Percentiles rank a stretch among this genome's conserved stretches.
Evolutionary conservation across 2,329 filamentous ascomycete species (phyloP).

Genomic region (Thelonectria rubi): DNA sequence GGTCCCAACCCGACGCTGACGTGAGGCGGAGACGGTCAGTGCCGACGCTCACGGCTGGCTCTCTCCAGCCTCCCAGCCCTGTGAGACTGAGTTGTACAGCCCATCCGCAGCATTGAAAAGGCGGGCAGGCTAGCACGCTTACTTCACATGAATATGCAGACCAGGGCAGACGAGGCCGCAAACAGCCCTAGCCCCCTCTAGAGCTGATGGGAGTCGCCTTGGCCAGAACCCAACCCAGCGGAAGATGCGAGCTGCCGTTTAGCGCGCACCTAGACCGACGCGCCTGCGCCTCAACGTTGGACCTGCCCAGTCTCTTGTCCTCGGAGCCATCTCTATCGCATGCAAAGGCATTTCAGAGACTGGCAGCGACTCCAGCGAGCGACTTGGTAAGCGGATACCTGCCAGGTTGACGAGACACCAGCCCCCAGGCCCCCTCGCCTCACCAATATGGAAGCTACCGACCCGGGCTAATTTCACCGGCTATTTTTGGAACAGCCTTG

Average conservation of each 20-base stretch:
- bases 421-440: slow-evolving; percentile 32
- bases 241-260: slow-evolving; percentile 7
- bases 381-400: not conserved
- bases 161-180: slow-evolving; percentile 2
- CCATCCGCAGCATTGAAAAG: slow-evolving; percentile 16
- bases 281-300: slow-evolving; percentile 34
- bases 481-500: slow-evolving; percentile 40
- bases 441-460: slow-evolving; percentile 8
- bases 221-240: not conserved
- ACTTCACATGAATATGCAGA: slow-evolving; percentile 19
- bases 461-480: slow-evolving; percentile 32
- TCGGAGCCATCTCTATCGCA: not conserved
- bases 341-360: too few relatives aligned
- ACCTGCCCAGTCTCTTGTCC: not conserved
- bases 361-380: too few relatives aligned
- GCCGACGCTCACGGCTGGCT: slow-evolving; percentile 1
- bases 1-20: slow-evolving; percentile 11
- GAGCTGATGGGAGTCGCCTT: slow-evolving; percentile 16
- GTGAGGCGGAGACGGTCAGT: slow-evolving; percentile 26
- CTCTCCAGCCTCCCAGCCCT: slow-evolving; percentile 15
- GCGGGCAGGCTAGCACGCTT: slow-evolving; percentile 18
- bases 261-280: slow-evolving; percentile 9
- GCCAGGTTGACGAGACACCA: slow-evolving; percentile 18
- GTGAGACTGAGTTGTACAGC: slow-evolving; percentile 13
- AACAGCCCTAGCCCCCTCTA: slow-evolving; percentile 10